Evolutionary conservation across 768 basidiomycete genomes (phyloP), one percentile per base, ranked within the genome.

Genomic region (Suillus paluster): DNA sequence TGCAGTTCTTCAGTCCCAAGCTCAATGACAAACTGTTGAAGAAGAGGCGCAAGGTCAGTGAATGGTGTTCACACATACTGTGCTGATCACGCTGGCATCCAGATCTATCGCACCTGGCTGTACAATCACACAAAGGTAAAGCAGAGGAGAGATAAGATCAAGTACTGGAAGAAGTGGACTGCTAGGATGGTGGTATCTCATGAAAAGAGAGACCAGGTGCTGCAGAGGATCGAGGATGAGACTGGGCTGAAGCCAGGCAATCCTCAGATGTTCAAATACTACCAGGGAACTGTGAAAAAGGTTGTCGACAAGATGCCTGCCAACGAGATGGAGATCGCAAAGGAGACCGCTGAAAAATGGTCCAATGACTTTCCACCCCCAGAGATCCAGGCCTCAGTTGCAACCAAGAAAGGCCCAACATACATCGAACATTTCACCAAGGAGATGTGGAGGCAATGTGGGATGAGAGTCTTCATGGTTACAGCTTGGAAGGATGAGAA

Each of bases 381-480:
- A 6, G 10, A 4, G 23, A 39, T 57, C 9, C 56, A 57, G 27
- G 30, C 56, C 21, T 38, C 34, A 10, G 42, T n/a, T 21, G 56
- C 56, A 1, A 1, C 4, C 17, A 11, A 42, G 5, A 57, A 57
- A 41, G 56, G 56, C 4, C 14, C 25, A 6, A 7, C 14, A 3
- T 42, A 19, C 42, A 23, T 21, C 10, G 9, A 23, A 2, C 19
- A 57, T 17, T 57, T 57, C 21, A 36, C 56, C 1, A 23, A 38
- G 19, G 8, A 38, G 1, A 57, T 57, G 56, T 57, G 39, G n/a
- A 34, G 23, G 56, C 56, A 57, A 21, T 57, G 56, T 42, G 56
- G 56, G 3, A 57, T 57, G 56, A 1, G n/a, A 39, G 33, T 57
- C 8, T 15, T 23, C 1, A 39, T 57, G 1, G 19, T 38, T 17